These are phyloP conservation scores for Aspergillus pseudonomiae DNA, from an alignment of 2,329 filamentous ascomycete species.

Conservation along the genomic window DNA sequence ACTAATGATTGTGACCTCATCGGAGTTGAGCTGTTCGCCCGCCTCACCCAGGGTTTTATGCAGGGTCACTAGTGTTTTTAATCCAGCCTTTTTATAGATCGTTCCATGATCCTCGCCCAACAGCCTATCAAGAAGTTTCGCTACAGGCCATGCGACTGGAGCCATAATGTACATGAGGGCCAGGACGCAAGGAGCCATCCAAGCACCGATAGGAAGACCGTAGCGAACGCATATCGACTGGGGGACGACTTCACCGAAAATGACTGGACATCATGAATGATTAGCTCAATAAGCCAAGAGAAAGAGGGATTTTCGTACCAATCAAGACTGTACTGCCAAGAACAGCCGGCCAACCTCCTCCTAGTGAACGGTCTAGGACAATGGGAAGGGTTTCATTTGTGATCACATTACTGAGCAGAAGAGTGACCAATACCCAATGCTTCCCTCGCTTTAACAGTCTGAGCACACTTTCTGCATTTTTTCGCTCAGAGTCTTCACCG, in stretches of 20 bases:
- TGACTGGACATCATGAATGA: constrained; percentile 62
- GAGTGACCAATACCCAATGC: constrained; percentile 95
- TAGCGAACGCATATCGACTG: constrained; percentile 97
- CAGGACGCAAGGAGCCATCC: constrained; percentile 86
- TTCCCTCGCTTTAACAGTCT: constrained; percentile 83
- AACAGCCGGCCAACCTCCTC: constrained; percentile 91
- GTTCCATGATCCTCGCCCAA: constrained; percentile 95
- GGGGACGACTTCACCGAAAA: constrained; percentile 95
- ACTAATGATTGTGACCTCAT: constrained; percentile 98
- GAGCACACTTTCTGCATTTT: constrained; percentile 80
- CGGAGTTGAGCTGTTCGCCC: constrained; percentile 85
- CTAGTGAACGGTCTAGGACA: constrained; percentile 88
- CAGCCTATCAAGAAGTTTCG: constrained; percentile 90
- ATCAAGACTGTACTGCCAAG: constrained; percentile 92
- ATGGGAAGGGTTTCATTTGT: constrained; percentile 97
- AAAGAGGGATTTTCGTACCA: constrained; percentile 58
- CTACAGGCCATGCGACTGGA: constrained; percentile 89
- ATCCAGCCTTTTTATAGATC: constrained; percentile 94
- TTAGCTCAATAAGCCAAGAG: constrained; percentile 6
- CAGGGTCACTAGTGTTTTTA: constrained; percentile 94
- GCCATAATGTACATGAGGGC: constrained; percentile 89
- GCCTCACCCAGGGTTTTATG: constrained; percentile 89
- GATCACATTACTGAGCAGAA: constrained; percentile 94
- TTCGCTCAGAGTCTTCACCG: constrained; percentile 79
- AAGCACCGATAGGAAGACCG: constrained; percentile 90